Percentiles rank a stretch among this genome's conserved stretches.
Conservation (phyloP, 108 stramenopile species). For the Skeletonema potamos region DNA sequence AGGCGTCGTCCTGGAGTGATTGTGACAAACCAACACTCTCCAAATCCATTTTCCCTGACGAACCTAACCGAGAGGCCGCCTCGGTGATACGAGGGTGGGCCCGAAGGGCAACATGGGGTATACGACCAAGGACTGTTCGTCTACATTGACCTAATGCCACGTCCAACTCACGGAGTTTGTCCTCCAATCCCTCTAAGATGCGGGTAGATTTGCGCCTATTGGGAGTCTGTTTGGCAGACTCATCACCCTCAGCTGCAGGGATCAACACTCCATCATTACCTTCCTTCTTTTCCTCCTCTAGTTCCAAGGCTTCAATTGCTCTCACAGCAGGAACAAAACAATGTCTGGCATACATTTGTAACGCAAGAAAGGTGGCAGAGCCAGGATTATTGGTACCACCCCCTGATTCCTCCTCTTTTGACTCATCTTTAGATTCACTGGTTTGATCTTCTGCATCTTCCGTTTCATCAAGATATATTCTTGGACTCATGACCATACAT, state of each 20-base stretch:
- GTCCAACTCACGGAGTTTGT: constrained; percentile 79
- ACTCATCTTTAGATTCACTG: constrained; percentile 9
- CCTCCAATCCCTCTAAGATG: constrained; percentile 53
- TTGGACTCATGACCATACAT: constrained; percentile 48
- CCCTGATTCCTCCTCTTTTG: constrained; percentile 4
- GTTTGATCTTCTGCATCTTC: constrained; percentile 12
- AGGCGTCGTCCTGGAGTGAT: constrained; percentile 65
- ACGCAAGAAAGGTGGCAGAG: constrained; percentile 43
- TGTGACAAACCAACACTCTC: constrained; percentile 55
- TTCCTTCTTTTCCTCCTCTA: constrained; percentile 24
- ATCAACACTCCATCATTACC: constrained; percentile 1
- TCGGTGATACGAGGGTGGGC: constrained; percentile 43
- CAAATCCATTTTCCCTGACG: constrained; percentile 49
- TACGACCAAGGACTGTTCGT: constrained; percentile 49
- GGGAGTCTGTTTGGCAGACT: constrained; percentile 7
- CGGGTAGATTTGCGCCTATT: constrained; percentile 27
- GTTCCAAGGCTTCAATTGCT: constrained; percentile 36
- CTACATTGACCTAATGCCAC: constrained; percentile 73
- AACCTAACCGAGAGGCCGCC: constrained; percentile 15
- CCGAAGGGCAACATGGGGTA: constrained; percentile 63
- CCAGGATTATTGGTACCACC: constrained; percentile 9
- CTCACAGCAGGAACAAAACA: constrained; percentile 78
- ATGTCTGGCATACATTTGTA: constrained; percentile 78
- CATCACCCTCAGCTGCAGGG: neutral
- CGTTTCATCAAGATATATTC: constrained; percentile 21